These are phyloP conservation scores for Cadophora sp. DNA, from an alignment of 2,329 filamentous ascomycete species.

Conservation along the genomic window DNA sequence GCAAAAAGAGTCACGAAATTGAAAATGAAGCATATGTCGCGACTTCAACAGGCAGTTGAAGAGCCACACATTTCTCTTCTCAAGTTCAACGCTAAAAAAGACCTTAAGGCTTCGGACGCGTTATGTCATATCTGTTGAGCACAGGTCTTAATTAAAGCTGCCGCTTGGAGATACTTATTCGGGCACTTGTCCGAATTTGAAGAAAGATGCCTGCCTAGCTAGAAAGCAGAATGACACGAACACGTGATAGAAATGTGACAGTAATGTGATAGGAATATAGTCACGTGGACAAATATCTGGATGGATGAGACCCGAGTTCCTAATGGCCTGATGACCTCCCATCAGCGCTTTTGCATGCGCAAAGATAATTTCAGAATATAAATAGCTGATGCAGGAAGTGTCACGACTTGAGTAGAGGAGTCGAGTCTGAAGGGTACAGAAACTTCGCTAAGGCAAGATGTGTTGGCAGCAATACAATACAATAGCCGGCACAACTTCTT, in stretches of 20 bases:
- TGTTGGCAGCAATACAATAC: slow-evolving; percentile 10
- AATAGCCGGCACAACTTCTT: slow-evolving; percentile 1
- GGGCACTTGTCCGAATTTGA: too few species aligned
- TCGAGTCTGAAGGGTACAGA: not conserved
- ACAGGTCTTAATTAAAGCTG: too few species aligned
- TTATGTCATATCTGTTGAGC: too few species aligned
- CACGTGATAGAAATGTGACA: not conserved
- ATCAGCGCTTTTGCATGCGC: not conserved
- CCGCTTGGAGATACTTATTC: too few species aligned
- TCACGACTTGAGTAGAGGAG: not conserved
- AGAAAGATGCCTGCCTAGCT: too few species aligned
- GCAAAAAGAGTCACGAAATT: not conserved
- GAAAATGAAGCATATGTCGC: not conserved
- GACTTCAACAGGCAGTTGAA: too few species aligned
- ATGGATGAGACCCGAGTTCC: not conserved
- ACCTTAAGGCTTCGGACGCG: too few species aligned
- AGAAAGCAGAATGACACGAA: not conserved
- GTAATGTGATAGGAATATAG: not conserved
- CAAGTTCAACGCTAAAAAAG: too few species aligned
- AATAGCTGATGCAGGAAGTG: slow-evolving; percentile 11
- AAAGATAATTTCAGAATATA: not conserved
- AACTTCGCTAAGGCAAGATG: slow-evolving; percentile 9
- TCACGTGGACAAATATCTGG: not conserved
- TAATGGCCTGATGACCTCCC: not conserved
- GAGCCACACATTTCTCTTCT: too few species aligned